These are phyloP conservation scores for Drosera spatulata DNA, from an alignment of 179 eudicot species.

Conservation along the genomic window DNA sequence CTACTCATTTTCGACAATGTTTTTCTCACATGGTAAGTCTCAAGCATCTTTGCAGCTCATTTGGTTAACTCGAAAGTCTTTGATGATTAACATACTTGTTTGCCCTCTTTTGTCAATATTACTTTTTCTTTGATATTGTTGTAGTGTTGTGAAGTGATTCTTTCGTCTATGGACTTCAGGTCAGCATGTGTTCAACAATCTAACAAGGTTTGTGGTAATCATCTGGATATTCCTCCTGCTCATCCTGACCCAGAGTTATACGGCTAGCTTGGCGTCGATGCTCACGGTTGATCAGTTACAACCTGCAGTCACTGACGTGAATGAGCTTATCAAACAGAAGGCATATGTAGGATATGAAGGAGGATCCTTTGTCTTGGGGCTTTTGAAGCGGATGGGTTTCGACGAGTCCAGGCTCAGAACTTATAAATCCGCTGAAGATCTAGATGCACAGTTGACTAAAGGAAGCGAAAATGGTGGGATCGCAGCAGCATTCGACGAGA, in stretches of 20 bases:
- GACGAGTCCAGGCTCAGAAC: too few species aligned
- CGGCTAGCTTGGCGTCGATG: constrained; percentile 48
- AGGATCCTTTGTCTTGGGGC: constrained; percentile 1
- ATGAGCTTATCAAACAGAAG: constrained; percentile 14
- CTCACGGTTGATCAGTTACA: constrained; percentile 36
- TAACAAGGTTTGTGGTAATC: constrained; percentile 39
- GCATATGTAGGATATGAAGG: constrained; percentile 27
- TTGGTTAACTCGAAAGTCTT: too few species aligned
- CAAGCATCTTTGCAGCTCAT: not conserved
- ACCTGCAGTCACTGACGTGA: constrained; percentile 19
- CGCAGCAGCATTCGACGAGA: too few species aligned
- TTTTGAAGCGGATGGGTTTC: too few species aligned
- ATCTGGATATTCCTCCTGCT: constrained; percentile 48
- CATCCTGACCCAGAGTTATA: constrained; percentile 43
- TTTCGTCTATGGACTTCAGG: constrained; percentile 10
- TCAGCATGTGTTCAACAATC: constrained; percentile 33
- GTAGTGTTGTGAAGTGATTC: too few species aligned
- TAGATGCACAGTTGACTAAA: too few species aligned
- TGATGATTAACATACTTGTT: too few species aligned
- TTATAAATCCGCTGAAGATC: too few species aligned
- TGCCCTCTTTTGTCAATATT: too few species aligned
- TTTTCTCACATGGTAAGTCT: constrained; percentile 36
- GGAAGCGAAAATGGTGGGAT: too few species aligned
- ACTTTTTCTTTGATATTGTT: not conserved
- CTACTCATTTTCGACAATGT: constrained; percentile 36